phyloP scores from a whole-genome alignment of 106 monocot species.

The Dactylorhiza incarnata region DNA sequence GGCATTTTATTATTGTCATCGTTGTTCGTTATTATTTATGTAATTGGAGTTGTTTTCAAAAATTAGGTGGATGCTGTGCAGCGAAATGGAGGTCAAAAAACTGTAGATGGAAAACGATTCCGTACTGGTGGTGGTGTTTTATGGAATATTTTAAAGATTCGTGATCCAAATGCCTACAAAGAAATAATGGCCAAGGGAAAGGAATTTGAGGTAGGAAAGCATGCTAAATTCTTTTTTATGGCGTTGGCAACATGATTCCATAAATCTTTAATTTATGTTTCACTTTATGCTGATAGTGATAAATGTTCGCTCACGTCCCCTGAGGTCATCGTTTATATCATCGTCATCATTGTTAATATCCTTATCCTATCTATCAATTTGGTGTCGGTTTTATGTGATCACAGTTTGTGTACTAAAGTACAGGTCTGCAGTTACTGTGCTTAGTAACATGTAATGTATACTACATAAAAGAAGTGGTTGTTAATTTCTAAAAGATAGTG shows the following conservation, averaged over 20 bases:
- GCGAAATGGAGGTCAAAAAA: constrained; percentile 74
- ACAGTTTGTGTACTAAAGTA: background rate
- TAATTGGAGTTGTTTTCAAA: background rate
- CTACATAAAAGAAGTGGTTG: background rate
- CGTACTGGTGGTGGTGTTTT: constrained; percentile 87
- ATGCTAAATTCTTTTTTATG: background rate
- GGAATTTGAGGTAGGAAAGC: constrained; percentile 77
- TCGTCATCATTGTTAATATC: background rate
- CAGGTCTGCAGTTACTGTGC: background rate
- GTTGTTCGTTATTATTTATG: background rate
- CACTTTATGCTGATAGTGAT: background rate
- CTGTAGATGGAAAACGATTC: constrained; percentile 61
- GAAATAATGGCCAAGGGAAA: constrained; percentile 93
- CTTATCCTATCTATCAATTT: background rate
- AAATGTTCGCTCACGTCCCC: background rate
- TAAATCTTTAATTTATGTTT: background rate
- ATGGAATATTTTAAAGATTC: constrained; percentile 90
- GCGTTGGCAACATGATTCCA: background rate
- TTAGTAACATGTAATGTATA: background rate
- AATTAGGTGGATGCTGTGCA: constrained; percentile 69
- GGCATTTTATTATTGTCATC: too few species aligned
- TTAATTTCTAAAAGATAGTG: background rate
- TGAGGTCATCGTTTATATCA: background rate
- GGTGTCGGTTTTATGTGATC: background rate
- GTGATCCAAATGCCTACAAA: constrained; percentile 89